Conservation (phyloP, 139 green algal species). For the Deuterostichococcus epilithicus region DNA sequence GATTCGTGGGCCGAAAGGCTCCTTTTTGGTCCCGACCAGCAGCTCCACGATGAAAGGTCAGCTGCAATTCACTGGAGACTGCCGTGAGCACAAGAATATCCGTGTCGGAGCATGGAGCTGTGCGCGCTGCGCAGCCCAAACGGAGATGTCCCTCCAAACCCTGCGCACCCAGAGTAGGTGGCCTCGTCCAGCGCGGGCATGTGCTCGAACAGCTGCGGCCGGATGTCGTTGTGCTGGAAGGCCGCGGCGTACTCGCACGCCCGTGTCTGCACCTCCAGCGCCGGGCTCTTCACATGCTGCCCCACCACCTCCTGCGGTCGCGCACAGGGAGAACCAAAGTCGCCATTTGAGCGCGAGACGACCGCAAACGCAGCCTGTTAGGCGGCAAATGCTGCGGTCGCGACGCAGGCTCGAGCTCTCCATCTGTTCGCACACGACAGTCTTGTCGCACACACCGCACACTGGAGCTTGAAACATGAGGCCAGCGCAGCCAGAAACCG, state of each 20-base stretch:
- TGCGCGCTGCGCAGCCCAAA: not conserved
- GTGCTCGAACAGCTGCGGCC: conserved; percentile 78
- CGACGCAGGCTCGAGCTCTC: no score
- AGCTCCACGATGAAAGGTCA: no score
- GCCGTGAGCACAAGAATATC: no score
- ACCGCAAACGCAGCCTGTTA: no score
- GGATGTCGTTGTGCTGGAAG: conserved; percentile 56
- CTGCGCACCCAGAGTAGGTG: conserved; percentile 35
- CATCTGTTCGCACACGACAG: no score
- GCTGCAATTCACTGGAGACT: no score
- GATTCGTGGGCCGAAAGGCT: no score
- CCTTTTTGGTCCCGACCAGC: no score
- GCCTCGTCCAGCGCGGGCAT: conserved; percentile 89
- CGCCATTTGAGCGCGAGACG: not conserved
- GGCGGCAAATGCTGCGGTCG: no score
- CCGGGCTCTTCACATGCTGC: conserved; percentile 31
- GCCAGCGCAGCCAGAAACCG: no score
- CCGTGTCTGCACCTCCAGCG: conserved; percentile 81
- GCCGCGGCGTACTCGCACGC: conserved; percentile 72
- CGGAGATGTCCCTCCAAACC: not conserved
- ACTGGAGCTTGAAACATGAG: no score
- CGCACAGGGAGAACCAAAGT: conserved; percentile 16
- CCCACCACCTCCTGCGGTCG: conserved; percentile 48
- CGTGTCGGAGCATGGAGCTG: not conserved
- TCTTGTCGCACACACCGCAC: no score